Base-by-base conservation (phyloP, 106 monocot species). In the Vanilla planifolia region DNA sequence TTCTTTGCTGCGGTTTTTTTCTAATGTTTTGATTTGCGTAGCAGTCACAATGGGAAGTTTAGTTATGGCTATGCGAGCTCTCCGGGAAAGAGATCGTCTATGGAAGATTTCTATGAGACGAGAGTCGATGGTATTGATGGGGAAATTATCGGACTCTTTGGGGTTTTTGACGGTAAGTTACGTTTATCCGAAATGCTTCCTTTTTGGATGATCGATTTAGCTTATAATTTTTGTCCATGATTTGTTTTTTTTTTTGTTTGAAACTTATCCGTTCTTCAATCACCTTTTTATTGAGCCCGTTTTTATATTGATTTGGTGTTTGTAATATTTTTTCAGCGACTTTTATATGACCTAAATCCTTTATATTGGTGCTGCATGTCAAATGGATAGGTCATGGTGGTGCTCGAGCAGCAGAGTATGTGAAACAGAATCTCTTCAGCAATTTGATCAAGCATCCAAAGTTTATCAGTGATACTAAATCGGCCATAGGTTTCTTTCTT, bases 361-460 rank as follows among this genome's bases (percentile, higher is more conserved):
- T 4, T 14, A 25, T 4, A 6, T 30, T 45, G 7, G 37, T 74
- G 20, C 3, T 51, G 61, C 30, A 9, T 16, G 13, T 53, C 35
- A 11, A 43, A 55, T 23, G 6, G 43, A 22, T 46, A 86, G 86
- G 86, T 58, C 86, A 86, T 59, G 86, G 86, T 25, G 86, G 86
- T 71, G 69, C 52, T 62, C 77, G 80, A 61, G 86, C 86, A 51
- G 86, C 86, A 33, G 86, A 86, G 28, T 86, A 75, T 59, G 86
- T 86, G 39, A 86, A 86, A 25, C 61, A 78, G 37, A 63, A 86
- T 48, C 86, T 86, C 15, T 86, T 81, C 64, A 86, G 74, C 75
- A 86, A 85, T 74, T 62, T 85, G 66, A 85, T 80, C 61, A 85
- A 63, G 1, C 80, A 85, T 43, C 85, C 85, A 39, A 81, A 86